phyloP scores from a whole-genome alignment of 1,284 basidiomycete species.

The Apiotrichum porosum region DNA sequence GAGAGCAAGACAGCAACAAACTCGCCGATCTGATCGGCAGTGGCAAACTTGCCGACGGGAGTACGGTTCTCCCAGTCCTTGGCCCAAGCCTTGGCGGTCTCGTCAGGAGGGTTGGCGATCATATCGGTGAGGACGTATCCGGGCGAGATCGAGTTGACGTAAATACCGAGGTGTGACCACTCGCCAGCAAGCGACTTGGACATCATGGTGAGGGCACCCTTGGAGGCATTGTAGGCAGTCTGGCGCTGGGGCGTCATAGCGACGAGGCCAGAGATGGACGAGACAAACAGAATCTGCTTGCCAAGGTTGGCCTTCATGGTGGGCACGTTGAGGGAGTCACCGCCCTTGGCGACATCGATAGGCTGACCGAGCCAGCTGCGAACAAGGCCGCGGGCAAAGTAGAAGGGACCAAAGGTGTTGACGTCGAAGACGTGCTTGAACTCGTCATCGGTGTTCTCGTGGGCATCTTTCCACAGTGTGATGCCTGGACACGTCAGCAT shows the following conservation, averaged over 20 bases:
- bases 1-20: constrained; percentile 36
- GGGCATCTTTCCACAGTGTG: constrained; percentile 37
- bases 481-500: constrained; percentile 24
- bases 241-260: constrained; percentile 47
- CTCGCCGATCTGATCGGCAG: constrained; percentile 40
- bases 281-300: constrained; percentile 48
- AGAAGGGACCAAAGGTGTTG: constrained; percentile 44
- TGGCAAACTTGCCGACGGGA: constrained; percentile 40
- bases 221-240: constrained; percentile 46
- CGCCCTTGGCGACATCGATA: constrained; percentile 9
- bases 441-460: constrained; percentile 42
- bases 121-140: constrained; percentile 49
- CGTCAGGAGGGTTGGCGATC: constrained; percentile 37
- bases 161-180: constrained; percentile 45
- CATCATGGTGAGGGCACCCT: constrained; percentile 45
- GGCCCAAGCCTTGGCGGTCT: constrained; percentile 23
- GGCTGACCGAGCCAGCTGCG: constrained; percentile 39
- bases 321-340: neutral
- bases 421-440: constrained; percentile 34
- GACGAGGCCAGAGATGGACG: constrained; percentile 44
- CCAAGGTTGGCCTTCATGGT: constrained; percentile 18
- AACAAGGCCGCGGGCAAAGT: constrained; percentile 39
- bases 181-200: constrained; percentile 45
- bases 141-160: constrained; percentile 47
- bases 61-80: constrained; percentile 39